Evolutionary conservation across 257 asterid genomes (phyloP).

Genomic region (Solanum sejunctum): DNA sequence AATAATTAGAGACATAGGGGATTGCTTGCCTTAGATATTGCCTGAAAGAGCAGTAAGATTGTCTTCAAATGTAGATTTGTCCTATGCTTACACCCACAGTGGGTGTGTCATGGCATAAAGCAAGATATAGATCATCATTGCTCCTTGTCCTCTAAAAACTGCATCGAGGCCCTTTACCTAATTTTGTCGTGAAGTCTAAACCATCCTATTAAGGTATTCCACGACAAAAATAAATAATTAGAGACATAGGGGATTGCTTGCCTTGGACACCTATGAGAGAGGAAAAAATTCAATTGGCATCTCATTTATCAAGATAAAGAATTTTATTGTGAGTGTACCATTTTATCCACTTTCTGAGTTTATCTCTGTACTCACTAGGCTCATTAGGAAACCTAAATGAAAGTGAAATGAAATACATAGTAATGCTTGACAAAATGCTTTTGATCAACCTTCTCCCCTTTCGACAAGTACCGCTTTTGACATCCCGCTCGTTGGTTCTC

Average conservation of each 20-base stretch:
- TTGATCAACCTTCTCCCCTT: not conserved
- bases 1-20: not conserved
- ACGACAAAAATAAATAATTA: not conserved
- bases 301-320: not conserved
- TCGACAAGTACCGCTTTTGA: not conserved
- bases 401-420: not conserved
- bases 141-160: not conserved
- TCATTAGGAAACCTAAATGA: not conserved
- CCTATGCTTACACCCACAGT: not conserved
- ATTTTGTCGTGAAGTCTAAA: not conserved
- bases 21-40: not conserved
- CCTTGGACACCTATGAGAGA: not conserved
- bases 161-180: not conserved
- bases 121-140: not conserved
- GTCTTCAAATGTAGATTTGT: not conserved
- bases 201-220: not conserved
- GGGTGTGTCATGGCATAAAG: not conserved
- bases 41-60: not conserved
- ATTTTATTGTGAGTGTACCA: not conserved
- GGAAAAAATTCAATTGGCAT: not conserved
- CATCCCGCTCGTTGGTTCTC: not conserved
- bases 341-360: not conserved
- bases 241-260: not conserved
- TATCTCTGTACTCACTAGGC: not conserved
- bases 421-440: not conserved